Percentiles rank a stretch among this genome's conserved stretches.
Evolutionary conservation across 495 filamentous ascomycete genomes (phyloP).

Genomic region (Rostrohypoxylon terebratum): DNA sequence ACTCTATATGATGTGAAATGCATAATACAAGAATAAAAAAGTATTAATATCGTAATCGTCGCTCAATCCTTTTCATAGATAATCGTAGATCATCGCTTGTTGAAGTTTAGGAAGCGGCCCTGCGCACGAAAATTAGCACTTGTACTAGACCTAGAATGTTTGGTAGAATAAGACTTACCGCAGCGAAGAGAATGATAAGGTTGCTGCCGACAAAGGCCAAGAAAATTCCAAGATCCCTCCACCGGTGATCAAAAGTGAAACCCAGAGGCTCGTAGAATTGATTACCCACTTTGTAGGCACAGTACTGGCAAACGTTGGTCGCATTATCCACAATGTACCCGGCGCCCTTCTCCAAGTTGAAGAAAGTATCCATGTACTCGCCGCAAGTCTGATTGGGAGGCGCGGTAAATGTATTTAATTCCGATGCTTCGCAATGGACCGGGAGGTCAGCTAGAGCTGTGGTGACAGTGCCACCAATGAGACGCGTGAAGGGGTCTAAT

Average conservation of each 20-base stretch:
- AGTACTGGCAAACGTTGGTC: constrained; percentile 76
- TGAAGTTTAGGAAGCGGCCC: constrained; percentile 75
- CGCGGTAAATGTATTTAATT: constrained; percentile 72
- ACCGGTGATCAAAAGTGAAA: constrained; percentile 73
- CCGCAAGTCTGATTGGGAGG: constrained; percentile 72
- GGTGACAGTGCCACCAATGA: constrained; percentile 81
- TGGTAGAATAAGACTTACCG: constrained; percentile 59
- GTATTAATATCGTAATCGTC: constrained; percentile 10
- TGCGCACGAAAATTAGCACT: constrained; percentile 48
- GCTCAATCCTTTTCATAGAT: neutral
- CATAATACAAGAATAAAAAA: constrained; percentile 5
- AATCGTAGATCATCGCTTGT: constrained; percentile 61
- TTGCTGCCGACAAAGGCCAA: constrained; percentile 79
- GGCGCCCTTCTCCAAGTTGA: constrained; percentile 64
- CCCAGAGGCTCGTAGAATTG: constrained; percentile 77
- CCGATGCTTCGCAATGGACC: constrained; percentile 66
- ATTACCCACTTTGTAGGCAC: constrained; percentile 80
- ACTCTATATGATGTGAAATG: neutral
- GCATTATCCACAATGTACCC: constrained; percentile 77
- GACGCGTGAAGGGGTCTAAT: constrained; percentile 84
- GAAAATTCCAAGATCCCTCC: constrained; percentile 85
- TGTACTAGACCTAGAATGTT: constrained; percentile 39
- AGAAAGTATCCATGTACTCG: constrained; percentile 78
- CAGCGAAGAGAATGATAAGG: constrained; percentile 77
- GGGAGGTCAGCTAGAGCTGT: constrained; percentile 76